These are phyloP conservation scores for Debaryomyces singareniensis DNA, from an alignment of 1,139 yeast species.

Conservation along the genomic window DNA sequence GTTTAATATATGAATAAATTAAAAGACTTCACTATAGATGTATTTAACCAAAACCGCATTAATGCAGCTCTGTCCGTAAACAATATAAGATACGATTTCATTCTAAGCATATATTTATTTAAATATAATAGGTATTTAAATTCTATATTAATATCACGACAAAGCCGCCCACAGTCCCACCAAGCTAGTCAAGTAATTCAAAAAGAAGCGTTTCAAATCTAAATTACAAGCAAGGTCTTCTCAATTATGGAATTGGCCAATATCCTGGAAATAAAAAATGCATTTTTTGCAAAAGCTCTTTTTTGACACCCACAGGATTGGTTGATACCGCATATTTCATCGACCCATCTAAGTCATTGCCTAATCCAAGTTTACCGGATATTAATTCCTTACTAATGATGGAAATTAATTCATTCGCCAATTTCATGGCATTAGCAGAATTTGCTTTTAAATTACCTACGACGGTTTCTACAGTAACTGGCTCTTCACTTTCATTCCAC, in stretches of 20 bases:
- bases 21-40: no score
- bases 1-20: no score
- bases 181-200: no score
- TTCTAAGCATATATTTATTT: no score
- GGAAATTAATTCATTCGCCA: slow-evolving; percentile 66
- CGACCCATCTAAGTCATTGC: slow-evolving; percentile 63
- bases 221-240: no score
- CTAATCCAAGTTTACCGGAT: slow-evolving; percentile 48
- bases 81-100: no score
- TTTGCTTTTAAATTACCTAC: slow-evolving; percentile 87
- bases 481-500: slow-evolving; percentile 92
- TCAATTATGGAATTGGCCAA: slow-evolving; percentile 55
- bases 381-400: slow-evolving; percentile 58
- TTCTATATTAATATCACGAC: no score
- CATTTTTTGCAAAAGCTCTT: slow-evolving; percentile 70
- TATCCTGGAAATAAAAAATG: slow-evolving; percentile 90
- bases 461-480: slow-evolving; percentile 95
- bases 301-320: slow-evolving; percentile 65
- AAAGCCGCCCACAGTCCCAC: no score
- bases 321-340: slow-evolving; percentile 84
- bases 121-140: no score
- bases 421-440: slow-evolving; percentile 73
- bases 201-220: no score
- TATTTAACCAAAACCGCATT: no score
- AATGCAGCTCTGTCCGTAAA: no score